Conservation (phyloP, 2,329 filamentous ascomycete species). For the Magnaporthiopsis poae region DNA sequence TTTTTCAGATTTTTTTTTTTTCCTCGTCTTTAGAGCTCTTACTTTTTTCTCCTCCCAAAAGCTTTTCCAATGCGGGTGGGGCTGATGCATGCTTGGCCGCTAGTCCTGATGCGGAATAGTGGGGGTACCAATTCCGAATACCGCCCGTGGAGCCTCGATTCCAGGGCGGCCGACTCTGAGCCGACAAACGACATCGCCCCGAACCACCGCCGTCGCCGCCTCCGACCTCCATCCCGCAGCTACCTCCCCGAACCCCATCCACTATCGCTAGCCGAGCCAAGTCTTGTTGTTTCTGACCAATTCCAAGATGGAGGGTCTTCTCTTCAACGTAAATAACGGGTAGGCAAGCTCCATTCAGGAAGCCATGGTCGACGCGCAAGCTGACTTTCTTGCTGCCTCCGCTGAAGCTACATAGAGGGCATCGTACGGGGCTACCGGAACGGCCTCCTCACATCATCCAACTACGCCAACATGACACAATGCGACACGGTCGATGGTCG, state of each 20-base stretch:
- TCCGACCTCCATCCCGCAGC: not conserved
- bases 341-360: constrained; percentile 30
- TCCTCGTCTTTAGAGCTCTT: constrained; percentile 13
- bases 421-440: constrained; percentile 96
- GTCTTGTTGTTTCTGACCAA: not conserved
- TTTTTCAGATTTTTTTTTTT: constrained; percentile 14
- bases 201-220: not conserved
- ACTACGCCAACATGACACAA: constrained; percentile 92
- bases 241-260: not conserved
- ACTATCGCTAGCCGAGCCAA: not conserved
- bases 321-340: constrained; percentile 92
- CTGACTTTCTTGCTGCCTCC: constrained; percentile 5
- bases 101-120: constrained; percentile 8
- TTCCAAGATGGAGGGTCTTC: constrained; percentile 71
- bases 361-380: not conserved
- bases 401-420: constrained; percentile 81
- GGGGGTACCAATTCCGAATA: not conserved
- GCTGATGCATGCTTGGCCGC: constrained; percentile 10
- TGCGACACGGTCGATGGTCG: constrained; percentile 94
- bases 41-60: not conserved
- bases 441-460: constrained; percentile 74
- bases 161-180: not conserved
- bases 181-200: not conserved
- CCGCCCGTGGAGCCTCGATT: not conserved
- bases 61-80: constrained; percentile 12